These are phyloP conservation scores for Mycena metata DNA, from an alignment of 768 basidiomycete species.

Conservation along the genomic window DNA sequence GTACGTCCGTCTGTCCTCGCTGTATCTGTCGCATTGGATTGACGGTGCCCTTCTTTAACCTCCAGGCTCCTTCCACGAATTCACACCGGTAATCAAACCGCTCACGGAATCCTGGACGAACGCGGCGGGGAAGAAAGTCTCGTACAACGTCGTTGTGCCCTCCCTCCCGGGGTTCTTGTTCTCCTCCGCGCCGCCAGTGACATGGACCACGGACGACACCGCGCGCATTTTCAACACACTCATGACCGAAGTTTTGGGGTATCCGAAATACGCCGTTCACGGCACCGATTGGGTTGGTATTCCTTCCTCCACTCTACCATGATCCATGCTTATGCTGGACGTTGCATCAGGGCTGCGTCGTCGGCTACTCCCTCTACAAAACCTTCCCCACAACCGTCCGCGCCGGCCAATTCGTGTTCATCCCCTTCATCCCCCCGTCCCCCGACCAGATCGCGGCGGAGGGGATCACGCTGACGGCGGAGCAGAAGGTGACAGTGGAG, in stretches of 20 bases:
- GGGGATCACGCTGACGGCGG: constrained; percentile 1
- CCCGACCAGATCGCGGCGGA: constrained; percentile 14
- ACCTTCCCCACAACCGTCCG: constrained; percentile 19
- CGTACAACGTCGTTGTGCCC: constrained; percentile 17
- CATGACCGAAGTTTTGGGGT: constrained; percentile 43
- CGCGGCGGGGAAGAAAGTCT: constrained; percentile 12
- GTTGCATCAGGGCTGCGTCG: constrained; percentile 12
- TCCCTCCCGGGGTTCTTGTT: constrained; percentile 39
- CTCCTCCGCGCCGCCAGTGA: constrained; percentile 28
- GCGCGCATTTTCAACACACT: constrained; percentile 43
- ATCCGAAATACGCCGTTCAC: constrained; percentile 39
- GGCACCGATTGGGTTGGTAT: constrained; percentile 42
- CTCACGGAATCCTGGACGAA: constrained; percentile 9
- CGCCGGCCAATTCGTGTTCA: constrained; percentile 31
- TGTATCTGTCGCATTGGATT: not conserved
- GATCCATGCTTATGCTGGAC: no score
- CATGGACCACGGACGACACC: constrained; percentile 41
- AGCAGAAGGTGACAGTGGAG: constrained; percentile 7
- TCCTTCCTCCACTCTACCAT: no score
- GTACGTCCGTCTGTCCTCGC: constrained; percentile 1
- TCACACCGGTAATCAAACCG: constrained; percentile 17
- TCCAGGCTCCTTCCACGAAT: constrained; percentile 28
- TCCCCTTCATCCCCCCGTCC: constrained; percentile 28
- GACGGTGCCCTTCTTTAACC: not conserved
- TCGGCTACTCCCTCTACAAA: constrained; percentile 24